Evolutionary conservation across 352 stramenopile genomes (phyloP), one percentile per base, ranked within the genome.

Genomic region (Phytophthora quininea): DNA sequence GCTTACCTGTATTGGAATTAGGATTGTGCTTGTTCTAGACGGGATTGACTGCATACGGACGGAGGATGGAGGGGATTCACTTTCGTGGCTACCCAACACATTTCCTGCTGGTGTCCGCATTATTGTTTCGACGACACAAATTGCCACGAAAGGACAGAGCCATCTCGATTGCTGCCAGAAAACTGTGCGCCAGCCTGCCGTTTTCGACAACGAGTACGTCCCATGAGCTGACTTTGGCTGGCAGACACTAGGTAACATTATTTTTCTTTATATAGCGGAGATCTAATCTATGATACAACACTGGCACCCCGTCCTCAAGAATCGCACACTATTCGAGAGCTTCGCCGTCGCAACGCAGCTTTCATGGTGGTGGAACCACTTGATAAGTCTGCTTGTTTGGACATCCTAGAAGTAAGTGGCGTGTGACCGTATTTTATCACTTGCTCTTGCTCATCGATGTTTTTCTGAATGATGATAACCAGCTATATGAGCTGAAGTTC

Each of bases 41-140:
- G 86, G 88, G 1, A 92, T 94, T 49, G 88, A 94, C 63, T 93
- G 82, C 51, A 77, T 95, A 30, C 79, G 84, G 33, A 94, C 83
- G 15, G 84, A 92, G 55, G 88, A 95, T 43, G 88, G 88, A n/a
- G 80, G 84, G 1, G 86, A 95, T 71, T 93, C 85, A 32, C 67
- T 95, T 5, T 94, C 83, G n/a, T 95, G 88, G 88, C 71, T 95
- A 24, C 86, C 88, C 24, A 95, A 82, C 48, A 74, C 67, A 15
- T 90, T 93, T 19, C 87, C 85, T 33, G 32, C 72, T 3, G 84
- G 75, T n/a, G 82, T 95, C 8, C 79, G 84, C 1, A 87, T 93
- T 62, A 82, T 95, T 42, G 73, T 92, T 29, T 93, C 87, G 7
- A 82, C 85, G 5, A 91, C 79, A 3, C 80, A 87, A 48, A 64